A percentile compares a stretch with the other conserved stretches of the same genome.
Evolutionary conservation across 768 basidiomycete species (phyloP).

Genomic region (Termitomyces titanicus): DNA sequence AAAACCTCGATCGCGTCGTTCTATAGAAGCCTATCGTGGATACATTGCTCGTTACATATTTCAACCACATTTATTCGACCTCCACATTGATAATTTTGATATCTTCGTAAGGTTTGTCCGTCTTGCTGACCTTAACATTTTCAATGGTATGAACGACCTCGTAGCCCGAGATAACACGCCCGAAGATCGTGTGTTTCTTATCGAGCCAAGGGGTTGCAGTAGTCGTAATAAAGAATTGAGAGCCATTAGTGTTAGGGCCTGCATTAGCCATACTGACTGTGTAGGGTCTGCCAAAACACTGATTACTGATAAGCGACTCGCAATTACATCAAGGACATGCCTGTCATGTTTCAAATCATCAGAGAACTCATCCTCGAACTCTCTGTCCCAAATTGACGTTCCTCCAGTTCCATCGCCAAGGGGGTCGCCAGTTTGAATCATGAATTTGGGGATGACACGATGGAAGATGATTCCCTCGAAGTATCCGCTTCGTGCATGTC

Average conservation of each 20-base stretch:
- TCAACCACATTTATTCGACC: conserved; percentile 46
- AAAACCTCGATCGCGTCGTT: conserved; percentile 44
- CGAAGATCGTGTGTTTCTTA: conserved; percentile 91
- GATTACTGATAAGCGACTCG: background rate
- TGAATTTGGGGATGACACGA: conserved; percentile 97
- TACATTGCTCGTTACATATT: conserved; percentile 1
- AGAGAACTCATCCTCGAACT: conserved; percentile 93
- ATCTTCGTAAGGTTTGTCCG: conserved; percentile 89
- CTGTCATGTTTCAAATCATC: conserved; percentile 89
- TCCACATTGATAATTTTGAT: conserved; percentile 86
- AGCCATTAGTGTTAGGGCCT: conserved; percentile 87
- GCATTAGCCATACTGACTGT: conserved; percentile 96
- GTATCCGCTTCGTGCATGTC: conserved; percentile 83
- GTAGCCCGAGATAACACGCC: conserved; percentile 79
- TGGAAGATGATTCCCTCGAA: conserved; percentile 96
- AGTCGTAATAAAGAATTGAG: conserved; percentile 98
- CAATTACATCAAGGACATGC: conserved; percentile 34
- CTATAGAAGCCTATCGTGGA: conserved; percentile 27
- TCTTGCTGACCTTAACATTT: conserved; percentile 80
- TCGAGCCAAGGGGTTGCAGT: conserved; percentile 93
- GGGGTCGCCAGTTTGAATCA: conserved; percentile 96
- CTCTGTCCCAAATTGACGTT: conserved; percentile 82
- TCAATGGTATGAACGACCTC: conserved; percentile 93
- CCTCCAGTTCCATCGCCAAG: conserved; percentile 95
- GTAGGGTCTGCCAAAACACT: conserved; percentile 62